Percentiles rank a stretch among this genome's conserved stretches.
Evolutionary conservation across 352 stramenopile genomes (phyloP).

Genomic region (Phytophthora podocarpi): DNA sequence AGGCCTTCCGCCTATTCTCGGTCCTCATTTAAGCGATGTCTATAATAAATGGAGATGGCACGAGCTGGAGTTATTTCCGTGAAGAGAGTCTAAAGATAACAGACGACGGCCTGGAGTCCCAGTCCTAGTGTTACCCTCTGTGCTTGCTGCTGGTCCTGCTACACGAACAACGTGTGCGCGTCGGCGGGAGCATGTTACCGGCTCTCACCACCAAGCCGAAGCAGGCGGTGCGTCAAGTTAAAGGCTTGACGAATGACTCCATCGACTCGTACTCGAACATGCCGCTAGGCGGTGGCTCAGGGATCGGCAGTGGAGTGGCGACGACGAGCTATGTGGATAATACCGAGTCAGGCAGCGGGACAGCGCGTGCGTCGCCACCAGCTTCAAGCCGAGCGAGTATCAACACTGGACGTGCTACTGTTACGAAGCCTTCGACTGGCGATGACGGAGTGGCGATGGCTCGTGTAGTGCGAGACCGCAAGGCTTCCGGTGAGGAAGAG

Average conservation of each 20-base stretch:
- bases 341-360: conserved; percentile 37
- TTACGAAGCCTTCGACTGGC: conserved; percentile 20
- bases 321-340: conserved; percentile 69
- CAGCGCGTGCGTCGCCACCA: conserved; percentile 23
- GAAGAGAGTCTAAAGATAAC: conserved; percentile 21
- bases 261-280: conserved; percentile 87
- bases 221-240: conserved; percentile 79
- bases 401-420: conserved; percentile 15
- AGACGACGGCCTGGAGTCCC: not conserved
- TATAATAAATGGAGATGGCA: conserved; percentile 23
- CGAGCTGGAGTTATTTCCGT: conserved; percentile 28
- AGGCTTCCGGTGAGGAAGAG: conserved; percentile 78
- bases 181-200: conserved; percentile 58
- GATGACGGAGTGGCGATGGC: conserved; percentile 42
- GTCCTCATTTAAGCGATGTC: too few species aligned
- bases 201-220: conserved; percentile 85
- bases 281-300: conserved; percentile 29
- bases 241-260: conserved; percentile 84
- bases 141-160: too few species aligned
- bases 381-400: conserved; percentile 27
- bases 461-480: conserved; percentile 73
- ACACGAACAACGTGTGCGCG: not conserved
- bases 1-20: too few species aligned
- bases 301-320: conserved; percentile 12
- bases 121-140: not conserved